Percentiles rank a stretch among this genome's conserved stretches.
Evolutionary conservation across 768 basidiomycete species (phyloP).

Genomic region (Lepiota venenata): DNA sequence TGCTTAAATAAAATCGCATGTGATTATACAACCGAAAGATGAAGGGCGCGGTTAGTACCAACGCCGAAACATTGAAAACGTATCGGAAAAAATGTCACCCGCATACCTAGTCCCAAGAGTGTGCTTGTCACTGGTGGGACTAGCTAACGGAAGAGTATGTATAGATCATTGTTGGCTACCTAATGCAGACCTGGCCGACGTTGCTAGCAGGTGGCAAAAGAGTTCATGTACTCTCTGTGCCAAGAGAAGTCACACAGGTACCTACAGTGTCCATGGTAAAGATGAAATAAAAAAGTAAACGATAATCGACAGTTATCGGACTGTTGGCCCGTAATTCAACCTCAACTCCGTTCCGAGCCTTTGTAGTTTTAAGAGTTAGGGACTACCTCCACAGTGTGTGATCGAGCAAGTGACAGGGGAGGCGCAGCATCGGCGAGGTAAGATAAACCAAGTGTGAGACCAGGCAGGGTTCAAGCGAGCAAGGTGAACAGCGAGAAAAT

Average conservation of each 20-base stretch:
- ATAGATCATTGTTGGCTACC: too few species aligned
- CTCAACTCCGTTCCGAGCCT: too few species aligned
- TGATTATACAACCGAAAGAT: too few species aligned
- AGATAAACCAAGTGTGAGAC: neutral
- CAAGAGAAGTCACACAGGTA: too few species aligned
- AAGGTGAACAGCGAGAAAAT: neutral
- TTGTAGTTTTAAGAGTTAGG: constrained; percentile 15
- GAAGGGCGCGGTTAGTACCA: neutral
- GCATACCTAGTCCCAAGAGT: neutral
- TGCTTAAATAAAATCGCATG: neutral
- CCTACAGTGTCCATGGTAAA: too few species aligned
- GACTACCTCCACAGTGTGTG: neutral
- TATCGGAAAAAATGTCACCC: neutral
- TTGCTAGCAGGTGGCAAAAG: too few species aligned
- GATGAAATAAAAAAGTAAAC: too few species aligned
- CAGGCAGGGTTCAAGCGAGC: neutral
- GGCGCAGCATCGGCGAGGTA: neutral
- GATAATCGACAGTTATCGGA: too few species aligned
- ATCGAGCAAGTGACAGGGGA: neutral
- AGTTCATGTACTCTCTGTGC: too few species aligned
- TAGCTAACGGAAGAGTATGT: too few species aligned
- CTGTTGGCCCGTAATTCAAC: too few species aligned
- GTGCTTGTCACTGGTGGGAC: neutral
- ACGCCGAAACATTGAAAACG: neutral
- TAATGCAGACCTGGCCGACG: too few species aligned